A percentile compares a stretch with the other conserved stretches of the same genome.
Conservation (phyloP, 352 stramenopile genomes). For the Vaucheria bursata region DNA sequence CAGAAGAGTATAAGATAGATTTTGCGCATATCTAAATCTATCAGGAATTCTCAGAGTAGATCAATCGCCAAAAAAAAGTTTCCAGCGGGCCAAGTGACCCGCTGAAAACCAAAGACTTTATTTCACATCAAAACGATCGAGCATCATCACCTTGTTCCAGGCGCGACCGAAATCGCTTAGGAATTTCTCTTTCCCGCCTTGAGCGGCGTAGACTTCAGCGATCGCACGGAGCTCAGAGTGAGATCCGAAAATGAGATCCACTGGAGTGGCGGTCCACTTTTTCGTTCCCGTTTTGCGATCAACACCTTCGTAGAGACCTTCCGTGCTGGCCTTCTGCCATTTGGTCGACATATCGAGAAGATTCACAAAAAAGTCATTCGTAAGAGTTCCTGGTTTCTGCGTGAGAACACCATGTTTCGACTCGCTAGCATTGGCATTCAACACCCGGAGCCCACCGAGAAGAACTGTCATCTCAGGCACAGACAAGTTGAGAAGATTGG, state of each 20-base stretch:
- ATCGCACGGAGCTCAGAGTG: slow-evolving; percentile 55
- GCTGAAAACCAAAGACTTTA: too few relatives aligned
- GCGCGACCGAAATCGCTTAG: slow-evolving; percentile 53
- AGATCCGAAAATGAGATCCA: slow-evolving; percentile 56
- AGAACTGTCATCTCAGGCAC: slow-evolving; percentile 57
- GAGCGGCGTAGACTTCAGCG: slow-evolving; percentile 54
- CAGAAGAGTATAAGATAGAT: too few relatives aligned
- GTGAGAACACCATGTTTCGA: slow-evolving; percentile 51
- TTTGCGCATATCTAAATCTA: too few relatives aligned
- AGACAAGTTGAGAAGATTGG: slow-evolving; percentile 52
- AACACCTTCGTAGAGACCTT: slow-evolving; percentile 50
- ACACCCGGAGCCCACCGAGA: slow-evolving; percentile 54
- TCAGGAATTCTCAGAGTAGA: too few relatives aligned
- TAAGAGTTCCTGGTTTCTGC: slow-evolving; percentile 47
- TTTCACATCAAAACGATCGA: slow-evolving; percentile 60
- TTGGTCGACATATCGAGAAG: slow-evolving; percentile 52
- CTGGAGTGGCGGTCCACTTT: slow-evolving; percentile 51
- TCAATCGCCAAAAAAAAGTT: too few relatives aligned
- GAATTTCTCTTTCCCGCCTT: slow-evolving; percentile 51
- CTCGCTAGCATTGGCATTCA: slow-evolving; percentile 51
- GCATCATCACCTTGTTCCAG: slow-evolving; percentile 58
- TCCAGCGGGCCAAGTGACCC: too few relatives aligned
- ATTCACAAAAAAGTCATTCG: slow-evolving; percentile 58
- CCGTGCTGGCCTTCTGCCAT: slow-evolving; percentile 48
- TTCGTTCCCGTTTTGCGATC: slow-evolving; percentile 25